Base-by-base conservation (phyloP, 352 stramenopile genomes). In the Chrysophaeum taylorii region DNA sequence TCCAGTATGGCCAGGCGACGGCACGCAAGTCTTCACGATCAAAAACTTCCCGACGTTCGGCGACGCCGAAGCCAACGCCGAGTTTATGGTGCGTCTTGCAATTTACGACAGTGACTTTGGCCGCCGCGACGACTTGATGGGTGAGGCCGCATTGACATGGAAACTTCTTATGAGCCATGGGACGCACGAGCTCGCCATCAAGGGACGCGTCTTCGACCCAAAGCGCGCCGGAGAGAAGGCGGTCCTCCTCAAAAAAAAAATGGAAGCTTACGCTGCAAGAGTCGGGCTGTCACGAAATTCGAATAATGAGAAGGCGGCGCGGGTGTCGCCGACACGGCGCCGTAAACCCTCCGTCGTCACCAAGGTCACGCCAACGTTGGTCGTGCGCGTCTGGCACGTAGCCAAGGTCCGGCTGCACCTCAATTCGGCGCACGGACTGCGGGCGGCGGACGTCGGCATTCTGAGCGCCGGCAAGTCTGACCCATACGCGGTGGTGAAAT, bases 381-480 rank as follows among this genome's bases (percentile, higher is more conserved):
- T 42, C 21, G 57, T 66, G 2, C 31, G 57, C 1, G 57, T 66
- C 33, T 66, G 57, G 57, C 57, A 66, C 57, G 27, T 66, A 18
- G 31, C 57, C 33, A 31, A 36, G 12, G 57, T 66, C 12, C 57
- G 57, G 21, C 31, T 66, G 2, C 57, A 45, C 57, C 14, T 66
- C 33, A 25, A 23, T 25, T 31, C 33, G 2, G 57, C 33, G 33
- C 57, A 37, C 21, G 57, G 27, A 1, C 31, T 66, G 12, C 31
- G 35, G 1, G 9, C 33, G 5, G 57, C 57, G 36, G 57, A 66
- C 36, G 2, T 23, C 5, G 31, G 15, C 21, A 31, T 60, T 21
- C 18, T 60, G 18, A 23, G 5, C 12, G 33, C 2, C 2, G 57
- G 57, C n/a, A 60, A 60, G 48, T 9, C 57, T 1, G 57, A 66